These are phyloP conservation scores for Boletus speciosus DNA, from an alignment of 768 basidiomycete genomes.

Conservation along the genomic window DNA sequence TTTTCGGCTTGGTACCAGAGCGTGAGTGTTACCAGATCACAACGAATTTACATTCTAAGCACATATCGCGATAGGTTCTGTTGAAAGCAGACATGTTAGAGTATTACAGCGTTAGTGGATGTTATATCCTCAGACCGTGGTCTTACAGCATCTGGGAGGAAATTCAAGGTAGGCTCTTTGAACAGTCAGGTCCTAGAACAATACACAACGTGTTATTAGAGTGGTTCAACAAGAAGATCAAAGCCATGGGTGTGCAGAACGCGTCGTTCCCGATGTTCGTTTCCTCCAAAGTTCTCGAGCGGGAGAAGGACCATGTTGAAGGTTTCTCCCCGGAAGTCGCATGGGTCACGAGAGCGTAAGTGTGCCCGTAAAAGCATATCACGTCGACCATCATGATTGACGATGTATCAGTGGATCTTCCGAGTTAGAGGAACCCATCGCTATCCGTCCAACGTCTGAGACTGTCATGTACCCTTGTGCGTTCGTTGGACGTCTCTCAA, in stretches of 20 bases:
- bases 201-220: constrained; percentile 39
- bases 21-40: constrained; percentile 41
- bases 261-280: constrained; percentile 99
- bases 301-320: constrained; percentile 98
- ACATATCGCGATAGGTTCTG: constrained; percentile 61
- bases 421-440: constrained; percentile 95
- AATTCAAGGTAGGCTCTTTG: constrained; percentile 68
- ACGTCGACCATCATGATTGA: background rate
- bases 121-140: constrained; percentile 98
- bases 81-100: constrained; percentile 99
- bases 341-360: constrained; percentile 98
- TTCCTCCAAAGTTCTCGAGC: constrained; percentile 84
- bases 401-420: constrained; percentile 65
- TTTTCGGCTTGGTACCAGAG: constrained; percentile 94
- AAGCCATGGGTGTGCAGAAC: constrained; percentile 93
- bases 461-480: constrained; percentile 99
- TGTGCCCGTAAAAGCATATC: constrained; percentile 10
- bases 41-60: constrained; percentile 4
- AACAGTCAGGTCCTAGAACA: background rate
- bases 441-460: constrained; percentile 97
- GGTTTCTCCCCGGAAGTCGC: constrained; percentile 99
- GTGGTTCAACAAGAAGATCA: constrained; percentile 94
- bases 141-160: constrained; percentile 96
- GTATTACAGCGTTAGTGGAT: constrained; percentile 97
- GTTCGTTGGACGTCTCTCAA: constrained; percentile 24